phyloP scores from a whole-genome alignment of 257 asterid species.

The Solanum sitiens region DNA sequence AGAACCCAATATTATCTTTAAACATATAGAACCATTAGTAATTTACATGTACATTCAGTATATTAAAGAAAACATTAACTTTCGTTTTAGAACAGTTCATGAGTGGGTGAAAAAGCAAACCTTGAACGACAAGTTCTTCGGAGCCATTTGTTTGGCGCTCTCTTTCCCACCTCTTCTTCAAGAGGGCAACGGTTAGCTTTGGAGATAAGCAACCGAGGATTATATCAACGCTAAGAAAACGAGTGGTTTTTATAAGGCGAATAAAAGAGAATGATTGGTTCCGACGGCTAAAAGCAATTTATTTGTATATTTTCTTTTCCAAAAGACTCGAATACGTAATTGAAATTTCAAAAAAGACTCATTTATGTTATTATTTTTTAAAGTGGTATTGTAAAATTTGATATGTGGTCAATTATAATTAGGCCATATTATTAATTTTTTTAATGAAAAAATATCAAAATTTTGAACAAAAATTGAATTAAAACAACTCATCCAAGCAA shows the following conservation, averaged over 20 bases:
- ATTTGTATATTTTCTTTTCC: too few species aligned
- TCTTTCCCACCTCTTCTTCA: neutral
- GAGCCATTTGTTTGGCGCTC: constrained; percentile 7
- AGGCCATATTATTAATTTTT: too few species aligned
- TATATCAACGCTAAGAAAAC: neutral
- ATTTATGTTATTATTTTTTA: too few species aligned
- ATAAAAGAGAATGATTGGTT: neutral
- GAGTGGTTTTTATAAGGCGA: neutral
- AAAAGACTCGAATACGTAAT: too few species aligned
- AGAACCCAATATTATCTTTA: constrained; percentile 74
- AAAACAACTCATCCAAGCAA: too few species aligned
- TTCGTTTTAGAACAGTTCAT: neutral
- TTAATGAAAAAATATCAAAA: too few species aligned
- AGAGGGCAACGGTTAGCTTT: constrained; percentile 5
- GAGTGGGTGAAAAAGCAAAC: neutral
- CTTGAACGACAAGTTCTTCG: constrained; percentile 35
- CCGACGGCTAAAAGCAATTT: too few species aligned
- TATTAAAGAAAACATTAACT: neutral
- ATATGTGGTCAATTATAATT: too few species aligned
- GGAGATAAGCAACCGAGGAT: constrained; percentile 12
- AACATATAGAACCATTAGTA: neutral
- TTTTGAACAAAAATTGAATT: too few species aligned
- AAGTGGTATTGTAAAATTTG: too few species aligned
- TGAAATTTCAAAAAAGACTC: too few species aligned
- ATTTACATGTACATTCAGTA: neutral